Evolutionary conservation across 306 rosid species (phyloP), one percentile per base, ranked within the genome.

Genomic region (Aeschynomene evenia): DNA sequence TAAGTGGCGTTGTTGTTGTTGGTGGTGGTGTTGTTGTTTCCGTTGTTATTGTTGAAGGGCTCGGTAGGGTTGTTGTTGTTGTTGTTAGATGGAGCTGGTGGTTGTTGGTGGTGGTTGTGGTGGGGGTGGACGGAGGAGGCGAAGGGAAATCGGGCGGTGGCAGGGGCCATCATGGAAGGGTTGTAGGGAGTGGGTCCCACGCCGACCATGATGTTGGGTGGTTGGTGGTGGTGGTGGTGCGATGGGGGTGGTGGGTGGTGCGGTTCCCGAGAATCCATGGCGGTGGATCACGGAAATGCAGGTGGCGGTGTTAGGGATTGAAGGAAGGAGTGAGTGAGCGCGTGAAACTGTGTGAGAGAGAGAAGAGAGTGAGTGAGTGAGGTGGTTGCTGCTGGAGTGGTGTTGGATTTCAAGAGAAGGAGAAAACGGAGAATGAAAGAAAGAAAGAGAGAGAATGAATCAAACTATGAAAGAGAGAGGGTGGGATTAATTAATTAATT

Each of bases 231-330:
- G 43, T 16, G 28, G 40, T 33, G 53, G 37, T 2, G 79, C 11
- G 71, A 79, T 1, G 79, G 77, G 7, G 51, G 19, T 1, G 51
- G 51, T n/a, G 6, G 51, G 51, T 45, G 51, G 1, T 45, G 51
- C 22, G 64, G 82, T 23, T 86, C 93, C 28, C 85, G 92, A 52
- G 96, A 83, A 77, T 88, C 93, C 97, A 91, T 91, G 33, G 67
- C 39, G 29, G 60, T 22, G 29, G 73, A 70, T 52, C 51, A 29
- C 12, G 5, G 5, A 7, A 68, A 68, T 52, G 73, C 39, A 36
- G 61, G 49, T 12, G 12, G 16, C 3, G 51, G 51, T 14, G 16
- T n/a, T n/a, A 28, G 5, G 31, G 31, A 6, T 28, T 28, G 31
- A 28, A 28, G 3, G 31, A 4, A 28, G 31, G 6, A 28, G 5